Base-by-base conservation (phyloP, 805 yeast genomes). In the Metschnikowia koreensis region DNA sequence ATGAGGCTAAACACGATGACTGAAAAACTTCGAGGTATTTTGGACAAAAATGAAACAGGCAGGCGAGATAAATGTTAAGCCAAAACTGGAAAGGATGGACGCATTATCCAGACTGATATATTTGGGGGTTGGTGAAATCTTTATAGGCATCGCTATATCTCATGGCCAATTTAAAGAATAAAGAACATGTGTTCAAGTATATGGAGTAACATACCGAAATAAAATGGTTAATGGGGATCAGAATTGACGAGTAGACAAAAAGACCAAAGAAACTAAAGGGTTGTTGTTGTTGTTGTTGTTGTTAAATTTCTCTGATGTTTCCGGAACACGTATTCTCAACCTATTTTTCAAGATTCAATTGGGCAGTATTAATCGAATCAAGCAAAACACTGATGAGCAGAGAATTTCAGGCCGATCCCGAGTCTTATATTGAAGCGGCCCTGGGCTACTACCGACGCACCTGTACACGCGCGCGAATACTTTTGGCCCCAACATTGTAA, bases 401-500 rank as follows among this genome's bases (percentile, higher is more conserved):
- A 45, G 40, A 27, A 26, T 13, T 12, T 6, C 13, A 41, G 26
- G 46, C 43, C 45, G 50, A 16, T 46, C 48, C 33, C 46, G 47
- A 39, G 51, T 53, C 56, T 53, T 53, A 53, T 47, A 53, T 45
- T 48, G 40, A 50, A 53, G 44, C 43, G 48, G 52, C 48, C 52
- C 44, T 38, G 38, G 47, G 50, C 54, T 43, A 38, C 44, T 13
- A 33, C 46, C 52, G 52, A 47, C 40, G 53, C 49, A 44, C 46
- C 48, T 48, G 52, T 43, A 45, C 38, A 37, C 26, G 40, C 45
- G 54, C 50, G 42, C 51, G 52, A 16, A 17, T 44, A 44, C 38
- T 39, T 44, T 50, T 50, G 54, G 51, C 55, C 59, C 60, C 60
- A 55, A 57, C 59, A 55, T 46, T 57, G 55, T 10, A 49, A 57